These are phyloP conservation scores for Adansonia digitata DNA, from an alignment of 345 rosid species.

Conservation along the genomic window DNA sequence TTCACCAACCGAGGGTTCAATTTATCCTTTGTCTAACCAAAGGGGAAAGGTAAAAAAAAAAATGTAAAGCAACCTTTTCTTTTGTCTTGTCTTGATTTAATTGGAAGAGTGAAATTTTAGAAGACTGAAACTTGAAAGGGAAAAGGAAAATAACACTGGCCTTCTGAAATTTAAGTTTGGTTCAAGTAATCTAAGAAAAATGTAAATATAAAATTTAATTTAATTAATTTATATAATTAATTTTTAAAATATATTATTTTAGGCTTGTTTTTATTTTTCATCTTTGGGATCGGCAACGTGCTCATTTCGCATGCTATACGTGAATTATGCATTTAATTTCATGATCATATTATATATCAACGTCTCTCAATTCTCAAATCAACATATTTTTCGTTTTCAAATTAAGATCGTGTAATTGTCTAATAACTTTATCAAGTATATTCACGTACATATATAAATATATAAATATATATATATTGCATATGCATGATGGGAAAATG, in stretches of 20 bases:
- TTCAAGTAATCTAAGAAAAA: too few species aligned
- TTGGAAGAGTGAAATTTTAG: conserved; percentile 10
- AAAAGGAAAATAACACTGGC: too few species aligned
- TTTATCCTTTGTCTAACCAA: conserved; percentile 3
- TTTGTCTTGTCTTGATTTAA: not conserved
- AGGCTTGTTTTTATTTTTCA: too few species aligned
- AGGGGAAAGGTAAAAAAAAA: not conserved
- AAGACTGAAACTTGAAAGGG: not conserved
- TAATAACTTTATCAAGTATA: too few species aligned
- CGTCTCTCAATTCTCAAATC: not conserved
- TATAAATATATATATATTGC: not conserved
- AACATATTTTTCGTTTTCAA: not conserved
- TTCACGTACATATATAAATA: not conserved
- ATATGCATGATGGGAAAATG: not conserved
- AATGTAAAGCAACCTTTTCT: not conserved
- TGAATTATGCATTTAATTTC: not conserved
- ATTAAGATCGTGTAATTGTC: not conserved
- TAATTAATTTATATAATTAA: too few species aligned
- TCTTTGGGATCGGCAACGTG: not conserved
- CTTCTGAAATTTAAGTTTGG: too few species aligned
- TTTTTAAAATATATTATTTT: too few species aligned
- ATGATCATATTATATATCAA: not conserved
- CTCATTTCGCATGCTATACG: not conserved
- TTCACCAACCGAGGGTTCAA: conserved; percentile 5
- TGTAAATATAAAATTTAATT: too few species aligned